A percentile compares a stretch with the other conserved stretches of the same genome.
Evolutionary conservation across 805 yeast genomes (phyloP).

Genomic region (Ogataea neopini): DNA sequence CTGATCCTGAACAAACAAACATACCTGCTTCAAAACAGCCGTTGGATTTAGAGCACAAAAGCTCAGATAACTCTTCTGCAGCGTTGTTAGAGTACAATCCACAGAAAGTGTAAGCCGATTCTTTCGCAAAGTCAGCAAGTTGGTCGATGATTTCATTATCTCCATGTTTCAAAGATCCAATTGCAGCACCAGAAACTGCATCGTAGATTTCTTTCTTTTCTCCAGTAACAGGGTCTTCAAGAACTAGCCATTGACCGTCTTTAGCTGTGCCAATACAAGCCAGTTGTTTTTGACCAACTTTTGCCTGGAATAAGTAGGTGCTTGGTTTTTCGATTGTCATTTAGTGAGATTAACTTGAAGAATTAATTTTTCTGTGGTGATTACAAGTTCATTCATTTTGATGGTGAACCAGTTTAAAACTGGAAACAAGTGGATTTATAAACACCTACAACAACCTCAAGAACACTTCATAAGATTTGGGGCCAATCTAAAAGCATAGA

Average conservation of each 20-base stretch:
- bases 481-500: too few relatives aligned
- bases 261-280: slow-evolving; percentile 39
- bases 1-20: slow-evolving; percentile 68
- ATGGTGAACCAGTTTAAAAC: too few relatives aligned
- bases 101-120: slow-evolving; percentile 36
- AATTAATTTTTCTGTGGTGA: too few relatives aligned
- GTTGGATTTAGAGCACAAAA: slow-evolving; percentile 40
- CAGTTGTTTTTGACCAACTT: slow-evolving; percentile 38
- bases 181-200: slow-evolving; percentile 50
- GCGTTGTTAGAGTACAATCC: slow-evolving; percentile 34
- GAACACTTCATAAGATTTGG: too few relatives aligned
- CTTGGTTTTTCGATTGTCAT: slow-evolving; percentile 17
- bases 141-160: slow-evolving; percentile 37
- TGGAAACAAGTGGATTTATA: too few relatives aligned
- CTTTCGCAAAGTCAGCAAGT: slow-evolving; percentile 37
- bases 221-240: slow-evolving; percentile 42
- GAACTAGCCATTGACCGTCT: slow-evolving; percentile 40
- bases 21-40: slow-evolving; percentile 38
- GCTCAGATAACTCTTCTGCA: slow-evolving; percentile 42
- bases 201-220: slow-evolving; percentile 35
- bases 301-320: slow-evolving; percentile 44
- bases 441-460: too few relatives aligned
- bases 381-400: too few relatives aligned
- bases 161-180: slow-evolving; percentile 42
- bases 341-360: not conserved